Base-by-base conservation (phyloP, 1,284 basidiomycete genomes). In the Trametes sp. region DNA sequence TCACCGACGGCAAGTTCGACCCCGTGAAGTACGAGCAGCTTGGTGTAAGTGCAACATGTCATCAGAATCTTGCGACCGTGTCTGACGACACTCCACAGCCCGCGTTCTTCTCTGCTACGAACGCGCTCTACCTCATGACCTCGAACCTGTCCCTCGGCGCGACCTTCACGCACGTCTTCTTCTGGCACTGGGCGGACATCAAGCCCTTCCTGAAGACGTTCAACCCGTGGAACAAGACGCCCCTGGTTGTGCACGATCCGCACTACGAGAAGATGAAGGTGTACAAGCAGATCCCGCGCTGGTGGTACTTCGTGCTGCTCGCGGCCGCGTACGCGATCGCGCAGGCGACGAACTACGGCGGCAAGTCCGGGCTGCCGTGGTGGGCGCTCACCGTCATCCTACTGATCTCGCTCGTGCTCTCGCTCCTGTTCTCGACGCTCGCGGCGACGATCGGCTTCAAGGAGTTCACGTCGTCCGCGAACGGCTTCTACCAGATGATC, bases 261-360 rank as follows among this genome's bases (percentile, higher is more conserved):
- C 84, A 86, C 71, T 78, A 80, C 33, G 76, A 79, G 64, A 85
- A 87, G 76, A 88, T 88, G 85, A 84, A 85, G 75, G 72, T 78
- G 11, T 88, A 88, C 75, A 76, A 77, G 52, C 84, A 84, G 63
- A 84, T 86, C 4, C 86, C 86, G 4, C 82, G 82, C 75, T 87
- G 83, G 82, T 88, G 87, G 86, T 89, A 87, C 74, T 70, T 81
- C 26, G 65, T 75, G 19, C 75, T 83, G 7, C 79, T 87, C 41
- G 57, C 77, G 11, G 75, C 55, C 24, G 81, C 81, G 42, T 80
- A 84, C 65, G 78, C 79, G 6, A 83, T 83, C 75, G 82, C 82
- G 0, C 78, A 75, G 67, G 74, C 71, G 31, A 75, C 84, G 10
- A 81, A 84, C 69, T 87, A 87, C 69, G 82, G 82, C 29, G 82